Evolutionary conservation across 306 rosid species (phyloP).

Genomic region (barrel medic (Medicago truncatula)): DNA sequence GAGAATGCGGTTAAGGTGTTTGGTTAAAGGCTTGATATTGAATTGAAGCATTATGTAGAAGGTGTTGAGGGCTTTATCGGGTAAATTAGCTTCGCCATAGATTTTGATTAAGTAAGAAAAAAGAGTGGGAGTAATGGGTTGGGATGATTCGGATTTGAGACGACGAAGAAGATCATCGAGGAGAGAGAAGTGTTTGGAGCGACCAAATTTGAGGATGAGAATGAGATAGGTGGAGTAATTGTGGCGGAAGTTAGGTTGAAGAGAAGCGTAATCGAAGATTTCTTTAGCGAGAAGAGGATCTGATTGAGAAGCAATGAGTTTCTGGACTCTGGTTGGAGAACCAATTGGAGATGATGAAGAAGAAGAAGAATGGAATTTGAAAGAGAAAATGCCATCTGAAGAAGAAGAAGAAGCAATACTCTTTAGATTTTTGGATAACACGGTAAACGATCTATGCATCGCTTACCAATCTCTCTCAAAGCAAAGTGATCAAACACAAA

Average conservation of each 20-base stretch:
- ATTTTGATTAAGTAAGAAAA: conserved; percentile 68
- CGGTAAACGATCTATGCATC: not conserved
- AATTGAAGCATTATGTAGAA: conserved; percentile 74
- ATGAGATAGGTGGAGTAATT: conserved; percentile 64
- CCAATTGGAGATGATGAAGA: conserved; percentile 44
- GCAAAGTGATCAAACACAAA: no score
- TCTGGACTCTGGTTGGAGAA: conserved; percentile 75
- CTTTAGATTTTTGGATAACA: not conserved
- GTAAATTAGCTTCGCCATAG: conserved; percentile 74
- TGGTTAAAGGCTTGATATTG: conserved; percentile 60
- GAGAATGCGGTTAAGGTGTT: conserved; percentile 78
- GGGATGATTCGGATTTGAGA: conserved; percentile 53
- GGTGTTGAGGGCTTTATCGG: conserved; percentile 64
- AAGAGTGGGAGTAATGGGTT: conserved; percentile 53
- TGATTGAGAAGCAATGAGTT: conserved; percentile 74
- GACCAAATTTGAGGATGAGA: conserved; percentile 78
- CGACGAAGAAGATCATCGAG: conserved; percentile 63
- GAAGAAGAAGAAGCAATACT: not conserved
- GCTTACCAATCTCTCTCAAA: not conserved
- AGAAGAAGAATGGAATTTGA: not conserved
- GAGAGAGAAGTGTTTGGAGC: conserved; percentile 65
- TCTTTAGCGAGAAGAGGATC: conserved; percentile 89
- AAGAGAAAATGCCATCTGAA: not conserved
- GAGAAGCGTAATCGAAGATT: conserved; percentile 69
- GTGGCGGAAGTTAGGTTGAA: conserved; percentile 71